Evolutionary conservation across 164 flowering plant genomes (phyloP), one percentile per base, ranked within the genome.

Genomic region (Vitis labrusca): DNA sequence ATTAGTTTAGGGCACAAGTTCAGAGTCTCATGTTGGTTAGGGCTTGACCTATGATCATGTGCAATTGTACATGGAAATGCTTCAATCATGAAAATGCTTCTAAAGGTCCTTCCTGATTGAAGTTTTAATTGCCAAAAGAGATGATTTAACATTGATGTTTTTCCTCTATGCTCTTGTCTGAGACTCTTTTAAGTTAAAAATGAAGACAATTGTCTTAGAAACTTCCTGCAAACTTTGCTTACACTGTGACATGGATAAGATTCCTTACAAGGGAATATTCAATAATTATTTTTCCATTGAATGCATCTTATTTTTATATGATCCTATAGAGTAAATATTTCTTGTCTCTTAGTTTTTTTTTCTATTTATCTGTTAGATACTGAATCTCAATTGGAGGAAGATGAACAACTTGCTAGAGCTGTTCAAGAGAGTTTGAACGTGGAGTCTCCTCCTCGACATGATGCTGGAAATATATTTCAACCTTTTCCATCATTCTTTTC

Each of bases 331-430:
- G 44, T 37, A 37, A 37, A 37, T 37, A 37, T 37, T 37, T 37
- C 44, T 37, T 37, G 44, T 37, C 7, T 37, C 44, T 2, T 37
- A 37, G 44, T 37, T 11, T 65, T 3, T 12, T 58, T 17, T 27
- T 63, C 44, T 29, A 29, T 23, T 59, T 32, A 8, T 29, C 55
- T 27, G 29, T 54, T 8, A 23, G 67, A 70, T 59, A 55, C 66
- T 50, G 80, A 72, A 50, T 62, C 80, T 63, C 81, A 80, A 27
- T 51, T 85, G 73, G 89, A 85, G 69, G 94, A 90, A 78, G 92
- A 90, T 74, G 91, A 88, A 66, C 82, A 70, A 63, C 86, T 90
- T 70, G 94, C 94, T 11, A 84, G 65, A 74, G 91, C 91, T 71
- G 72, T 90, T 71, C 92, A 90, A 75, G 92, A 88, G 75, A 90